Percentiles rank a stretch among this genome's conserved stretches.
Evolutionary conservation across 305 asterid species (phyloP).

Genomic region (Fraxinus floribunda): DNA sequence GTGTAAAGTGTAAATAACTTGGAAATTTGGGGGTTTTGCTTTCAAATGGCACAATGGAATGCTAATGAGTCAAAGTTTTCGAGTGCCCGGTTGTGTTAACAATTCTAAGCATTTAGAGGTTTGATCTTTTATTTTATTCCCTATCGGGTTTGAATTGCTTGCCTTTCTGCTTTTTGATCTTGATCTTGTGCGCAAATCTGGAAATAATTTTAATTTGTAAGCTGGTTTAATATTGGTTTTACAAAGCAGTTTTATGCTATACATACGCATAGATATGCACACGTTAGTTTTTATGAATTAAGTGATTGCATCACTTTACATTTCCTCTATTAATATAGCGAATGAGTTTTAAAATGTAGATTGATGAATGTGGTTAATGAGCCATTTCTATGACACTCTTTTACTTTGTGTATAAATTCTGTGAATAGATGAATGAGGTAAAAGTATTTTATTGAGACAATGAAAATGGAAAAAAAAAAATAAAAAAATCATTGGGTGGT

Average conservation of each 20-base stretch:
- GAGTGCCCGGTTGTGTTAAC: neutral
- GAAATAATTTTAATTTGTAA: constrained; percentile 10
- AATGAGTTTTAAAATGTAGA: constrained; percentile 1
- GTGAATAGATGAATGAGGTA: neutral
- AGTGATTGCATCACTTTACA: neutral
- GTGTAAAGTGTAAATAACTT: constrained; percentile 31
- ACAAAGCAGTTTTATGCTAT: neutral
- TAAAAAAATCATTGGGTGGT: neutral
- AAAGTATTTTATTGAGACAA: neutral
- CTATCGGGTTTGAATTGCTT: neutral
- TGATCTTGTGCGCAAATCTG: constrained; percentile 10
- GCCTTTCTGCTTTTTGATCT: neutral
- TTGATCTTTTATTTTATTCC: neutral
- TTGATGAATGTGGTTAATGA: constrained; percentile 3
- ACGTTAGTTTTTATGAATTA: neutral
- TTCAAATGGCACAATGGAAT: neutral
- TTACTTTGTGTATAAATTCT: neutral
- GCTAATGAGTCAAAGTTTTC: neutral
- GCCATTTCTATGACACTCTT: neutral
- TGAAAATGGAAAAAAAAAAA: neutral
- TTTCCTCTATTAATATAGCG: constrained; percentile 1
- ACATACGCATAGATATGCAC: neutral
- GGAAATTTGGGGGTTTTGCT: constrained; percentile 31
- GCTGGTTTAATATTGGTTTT: neutral
- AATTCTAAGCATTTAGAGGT: neutral